Conservation (phyloP, 2,329 filamentous ascomycete genomes). For the Fusarium virguliforme region DNA sequence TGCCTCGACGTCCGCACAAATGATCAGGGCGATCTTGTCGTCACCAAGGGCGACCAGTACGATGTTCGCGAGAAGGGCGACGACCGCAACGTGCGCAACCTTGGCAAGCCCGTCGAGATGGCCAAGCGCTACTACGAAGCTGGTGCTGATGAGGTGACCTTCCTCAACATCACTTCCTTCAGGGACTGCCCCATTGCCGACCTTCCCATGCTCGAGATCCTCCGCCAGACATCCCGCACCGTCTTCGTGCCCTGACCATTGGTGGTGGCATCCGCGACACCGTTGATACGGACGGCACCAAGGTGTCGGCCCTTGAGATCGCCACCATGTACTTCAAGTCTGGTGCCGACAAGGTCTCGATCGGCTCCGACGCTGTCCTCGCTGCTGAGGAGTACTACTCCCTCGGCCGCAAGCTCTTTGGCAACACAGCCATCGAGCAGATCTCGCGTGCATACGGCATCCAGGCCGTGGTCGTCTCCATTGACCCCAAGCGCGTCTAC, state of each 20-base stretch:
- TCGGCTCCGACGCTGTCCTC: slow-evolving; percentile 93
- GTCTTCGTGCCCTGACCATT: slow-evolving; percentile 98
- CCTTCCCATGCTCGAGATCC: slow-evolving; percentile 94
- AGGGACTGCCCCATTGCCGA: slow-evolving; percentile 94
- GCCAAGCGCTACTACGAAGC: slow-evolving; percentile 95
- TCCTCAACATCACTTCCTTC: slow-evolving; percentile 98
- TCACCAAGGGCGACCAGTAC: slow-evolving; percentile 99
- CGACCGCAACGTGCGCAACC: slow-evolving; percentile 81
- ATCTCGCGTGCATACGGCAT: slow-evolving; percentile 95
- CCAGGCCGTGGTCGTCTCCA: slow-evolving; percentile 95
- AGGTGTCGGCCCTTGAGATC: slow-evolving; percentile 91
- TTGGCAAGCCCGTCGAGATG: slow-evolving; percentile 97
- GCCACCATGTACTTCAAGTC: slow-evolving; percentile 98
- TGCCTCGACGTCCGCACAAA: slow-evolving; percentile 97
- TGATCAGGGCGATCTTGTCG: slow-evolving; percentile 93
- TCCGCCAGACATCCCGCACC: slow-evolving; percentile 87
- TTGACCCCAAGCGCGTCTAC: slow-evolving; percentile 94
- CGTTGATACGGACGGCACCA: slow-evolving; percentile 87
- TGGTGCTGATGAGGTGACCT: slow-evolving; percentile 96
- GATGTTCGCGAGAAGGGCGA: slow-evolving; percentile 91
- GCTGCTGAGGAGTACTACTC: slow-evolving; percentile 94
- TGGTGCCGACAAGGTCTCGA: slow-evolving; percentile 97
- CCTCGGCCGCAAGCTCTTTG: slow-evolving; percentile 77
- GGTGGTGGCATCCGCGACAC: slow-evolving; percentile 97
- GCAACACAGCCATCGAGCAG: slow-evolving; percentile 93